A percentile compares a stretch with the other conserved stretches of the same genome.
Evolutionary conservation across 176 grass and related monocot species (phyloP).

Genomic region (Musa schizocarpa): DNA sequence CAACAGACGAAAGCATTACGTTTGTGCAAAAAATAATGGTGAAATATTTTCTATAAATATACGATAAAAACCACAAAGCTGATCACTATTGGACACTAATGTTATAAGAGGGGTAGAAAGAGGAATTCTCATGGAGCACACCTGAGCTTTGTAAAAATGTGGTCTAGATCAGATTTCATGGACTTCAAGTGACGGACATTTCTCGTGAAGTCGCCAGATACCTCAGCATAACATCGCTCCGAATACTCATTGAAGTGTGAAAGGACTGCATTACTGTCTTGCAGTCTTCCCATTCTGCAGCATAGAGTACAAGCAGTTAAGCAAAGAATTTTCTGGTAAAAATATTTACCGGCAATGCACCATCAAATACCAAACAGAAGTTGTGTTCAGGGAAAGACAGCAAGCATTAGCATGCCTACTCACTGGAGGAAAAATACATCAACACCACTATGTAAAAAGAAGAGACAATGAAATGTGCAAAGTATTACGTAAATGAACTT

Average conservation of each 20-base stretch:
- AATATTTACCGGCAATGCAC: neutral
- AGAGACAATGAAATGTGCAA: neutral
- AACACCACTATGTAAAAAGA: neutral
- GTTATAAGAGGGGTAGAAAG: neutral
- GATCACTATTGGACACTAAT: neutral
- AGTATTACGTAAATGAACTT: too few species aligned
- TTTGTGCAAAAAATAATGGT: neutral
- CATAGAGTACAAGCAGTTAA: neutral
- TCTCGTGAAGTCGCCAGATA: slow-evolving; percentile 68
- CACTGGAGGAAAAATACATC: neutral
- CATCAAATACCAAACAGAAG: neutral
- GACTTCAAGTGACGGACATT: slow-evolving; percentile 66
- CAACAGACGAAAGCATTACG: neutral
- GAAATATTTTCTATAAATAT: neutral
- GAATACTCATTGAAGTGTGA: slow-evolving; percentile 91
- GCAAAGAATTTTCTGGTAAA: neutral
- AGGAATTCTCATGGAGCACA: neutral
- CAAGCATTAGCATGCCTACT: neutral
- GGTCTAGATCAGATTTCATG: slow-evolving; percentile 80
- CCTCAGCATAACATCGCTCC: slow-evolving; percentile 58
- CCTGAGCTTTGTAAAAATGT: slow-evolving; percentile 74
- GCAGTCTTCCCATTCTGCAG: slow-evolving; percentile 61
- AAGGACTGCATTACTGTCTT: slow-evolving; percentile 85
- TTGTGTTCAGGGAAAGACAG: neutral
- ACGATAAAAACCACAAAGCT: slow-evolving; percentile 1